Conservation (phyloP, 2,329 filamentous ascomycete species). For the Sclerotinia trifoliorum region DNA sequence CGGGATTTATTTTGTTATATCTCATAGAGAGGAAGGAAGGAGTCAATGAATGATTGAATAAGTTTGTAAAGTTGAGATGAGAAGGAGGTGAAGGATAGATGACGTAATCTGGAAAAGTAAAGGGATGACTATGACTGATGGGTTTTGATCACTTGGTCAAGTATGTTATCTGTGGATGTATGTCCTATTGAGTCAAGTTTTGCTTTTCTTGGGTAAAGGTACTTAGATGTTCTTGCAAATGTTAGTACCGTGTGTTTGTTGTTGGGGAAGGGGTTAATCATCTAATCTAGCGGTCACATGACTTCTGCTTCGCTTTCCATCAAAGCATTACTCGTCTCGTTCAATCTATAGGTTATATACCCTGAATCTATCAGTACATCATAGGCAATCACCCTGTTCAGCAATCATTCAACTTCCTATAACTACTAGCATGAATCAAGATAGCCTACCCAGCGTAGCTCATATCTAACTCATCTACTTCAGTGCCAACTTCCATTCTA, state of each 20-base stretch:
- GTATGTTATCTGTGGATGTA: not conserved
- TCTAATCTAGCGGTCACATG: slow-evolving; percentile 1
- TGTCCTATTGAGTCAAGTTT: not conserved
- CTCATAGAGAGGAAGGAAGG: not conserved
- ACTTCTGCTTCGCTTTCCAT: not conserved
- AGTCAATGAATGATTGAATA: not conserved
- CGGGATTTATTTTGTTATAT: not conserved
- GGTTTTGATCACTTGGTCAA: not conserved
- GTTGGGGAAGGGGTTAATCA: not conserved
- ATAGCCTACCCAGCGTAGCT: no score
- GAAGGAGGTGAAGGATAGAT: not conserved
- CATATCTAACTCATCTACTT: no score
- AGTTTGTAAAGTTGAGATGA: not conserved
- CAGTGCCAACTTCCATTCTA: no score
- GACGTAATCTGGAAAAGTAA: not conserved
- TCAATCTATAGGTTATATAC: no score
- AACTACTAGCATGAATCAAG: no score
- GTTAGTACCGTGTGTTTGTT: not conserved
- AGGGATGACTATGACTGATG: not conserved
- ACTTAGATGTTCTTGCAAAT: not conserved
- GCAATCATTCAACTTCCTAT: no score
- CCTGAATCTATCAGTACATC: no score
- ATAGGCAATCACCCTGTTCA: no score
- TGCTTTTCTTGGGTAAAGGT: not conserved
- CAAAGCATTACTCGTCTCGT: no score